Evolutionary conservation across 345 rosid species (phyloP).

Genomic region (Ceriops zippeliana): DNA sequence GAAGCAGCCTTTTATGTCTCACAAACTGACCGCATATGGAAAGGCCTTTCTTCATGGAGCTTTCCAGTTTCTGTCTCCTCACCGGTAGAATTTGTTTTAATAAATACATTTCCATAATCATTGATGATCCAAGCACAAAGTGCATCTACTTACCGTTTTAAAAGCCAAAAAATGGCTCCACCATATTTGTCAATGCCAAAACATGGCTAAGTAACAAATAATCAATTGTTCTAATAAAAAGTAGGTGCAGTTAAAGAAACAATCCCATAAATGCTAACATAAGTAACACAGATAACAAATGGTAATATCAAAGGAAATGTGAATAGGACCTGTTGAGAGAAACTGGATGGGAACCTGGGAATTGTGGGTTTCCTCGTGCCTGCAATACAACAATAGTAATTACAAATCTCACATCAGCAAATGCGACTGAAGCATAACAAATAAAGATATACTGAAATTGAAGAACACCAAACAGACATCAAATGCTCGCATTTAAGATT

Average conservation of each 20-base stretch:
- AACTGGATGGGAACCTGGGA: conserved; percentile 89
- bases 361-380: conserved; percentile 63
- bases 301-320: background rate
- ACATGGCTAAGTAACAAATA: no score
- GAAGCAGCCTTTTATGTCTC: no score
- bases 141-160: background rate
- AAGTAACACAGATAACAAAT: background rate
- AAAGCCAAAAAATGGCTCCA: background rate
- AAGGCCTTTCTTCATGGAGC: background rate
- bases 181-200: no score
- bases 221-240: background rate
- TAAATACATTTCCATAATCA: background rate
- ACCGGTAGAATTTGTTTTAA: background rate
- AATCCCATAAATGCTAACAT: background rate
- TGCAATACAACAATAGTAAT: conserved; percentile 28
- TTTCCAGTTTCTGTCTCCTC: background rate
- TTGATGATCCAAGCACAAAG: background rate
- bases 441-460: background rate
- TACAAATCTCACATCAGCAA: background rate
- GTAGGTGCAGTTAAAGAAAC: background rate
- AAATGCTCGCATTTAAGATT: background rate
- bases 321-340: conserved; percentile 62
- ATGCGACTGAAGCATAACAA: conserved; percentile 8
- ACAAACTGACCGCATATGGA: background rate
- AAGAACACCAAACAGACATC: background rate